These are phyloP conservation scores for Tinospora cordifolia DNA, from an alignment of 164 flowering plant species.

Conservation along the genomic window DNA sequence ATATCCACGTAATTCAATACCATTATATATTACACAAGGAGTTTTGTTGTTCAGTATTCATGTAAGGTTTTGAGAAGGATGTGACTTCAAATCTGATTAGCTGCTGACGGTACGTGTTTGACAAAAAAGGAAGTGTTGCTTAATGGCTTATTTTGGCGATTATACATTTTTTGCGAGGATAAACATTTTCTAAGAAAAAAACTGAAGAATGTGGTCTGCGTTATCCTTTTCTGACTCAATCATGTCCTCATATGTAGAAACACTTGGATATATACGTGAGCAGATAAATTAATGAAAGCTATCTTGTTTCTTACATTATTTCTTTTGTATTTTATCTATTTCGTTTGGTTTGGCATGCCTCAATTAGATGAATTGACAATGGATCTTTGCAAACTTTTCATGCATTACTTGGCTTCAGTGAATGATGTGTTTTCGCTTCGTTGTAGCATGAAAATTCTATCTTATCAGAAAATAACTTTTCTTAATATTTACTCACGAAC, in stretches of 20 bases:
- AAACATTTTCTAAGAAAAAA: not conserved
- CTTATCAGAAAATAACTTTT: no score
- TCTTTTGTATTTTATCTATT: not conserved
- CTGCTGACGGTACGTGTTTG: slow-evolving; percentile 1
- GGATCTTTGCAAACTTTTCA: no score
- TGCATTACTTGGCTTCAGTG: no score
- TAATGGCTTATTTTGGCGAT: not conserved
- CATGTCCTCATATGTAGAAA: slow-evolving; percentile 5
- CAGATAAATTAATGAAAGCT: not conserved
- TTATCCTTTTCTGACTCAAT: slow-evolving; percentile 1
- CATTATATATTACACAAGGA: no score
- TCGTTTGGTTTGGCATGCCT: not conserved
- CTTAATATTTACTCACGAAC: no score
- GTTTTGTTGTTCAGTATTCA: not conserved
- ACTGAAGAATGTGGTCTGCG: not conserved
- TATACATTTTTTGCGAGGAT: not conserved
- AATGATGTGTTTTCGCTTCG: no score
- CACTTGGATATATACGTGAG: not conserved
- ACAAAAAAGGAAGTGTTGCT: not conserved
- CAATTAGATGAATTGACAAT: not conserved
- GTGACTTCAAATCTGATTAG: not conserved
- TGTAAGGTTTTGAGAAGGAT: slow-evolving; percentile 3
- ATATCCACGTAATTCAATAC: not conserved
- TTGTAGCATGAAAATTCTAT: no score
- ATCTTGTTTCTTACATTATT: not conserved